Evolutionary conservation across 139 green algal species (phyloP).

Genomic region (Volvox africanus): DNA sequence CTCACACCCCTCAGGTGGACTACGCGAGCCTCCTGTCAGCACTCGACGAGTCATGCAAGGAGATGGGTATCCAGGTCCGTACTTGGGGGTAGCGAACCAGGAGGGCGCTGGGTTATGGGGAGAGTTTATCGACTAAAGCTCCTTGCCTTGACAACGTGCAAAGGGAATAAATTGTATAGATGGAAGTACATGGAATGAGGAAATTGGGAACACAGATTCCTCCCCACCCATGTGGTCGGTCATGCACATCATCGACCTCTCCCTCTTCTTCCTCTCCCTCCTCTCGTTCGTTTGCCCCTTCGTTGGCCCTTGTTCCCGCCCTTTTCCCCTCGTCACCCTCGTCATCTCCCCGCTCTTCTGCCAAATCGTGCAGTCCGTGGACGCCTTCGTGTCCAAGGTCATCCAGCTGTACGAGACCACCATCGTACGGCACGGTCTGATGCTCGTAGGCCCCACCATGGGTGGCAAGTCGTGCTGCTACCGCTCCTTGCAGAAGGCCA

Average conservation of each 20-base stretch:
- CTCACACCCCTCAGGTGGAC: constrained; percentile 58
- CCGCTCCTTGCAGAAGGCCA: constrained; percentile 63
- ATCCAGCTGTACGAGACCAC: constrained; percentile 93
- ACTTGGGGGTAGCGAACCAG: neutral
- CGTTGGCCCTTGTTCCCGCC: neutral
- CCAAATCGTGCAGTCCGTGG: constrained; percentile 59
- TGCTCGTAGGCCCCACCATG: constrained; percentile 88
- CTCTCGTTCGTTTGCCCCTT: neutral
- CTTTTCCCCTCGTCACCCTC: neutral
- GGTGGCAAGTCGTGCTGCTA: constrained; percentile 86
- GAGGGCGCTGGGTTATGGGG: neutral
- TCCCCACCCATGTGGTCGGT: too few relatives aligned
- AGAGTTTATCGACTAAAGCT: neutral
- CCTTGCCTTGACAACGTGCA: too few relatives aligned
- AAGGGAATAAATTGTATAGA: too few relatives aligned
- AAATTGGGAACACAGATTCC: too few relatives aligned
- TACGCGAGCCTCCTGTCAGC: constrained; percentile 67
- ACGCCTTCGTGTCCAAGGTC: constrained; percentile 78
- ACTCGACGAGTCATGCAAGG: constrained; percentile 60
- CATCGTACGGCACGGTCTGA: constrained; percentile 87
- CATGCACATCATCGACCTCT: too few relatives aligned
- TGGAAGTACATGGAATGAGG: too few relatives aligned
- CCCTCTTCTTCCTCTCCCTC: neutral
- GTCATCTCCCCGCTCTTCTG: constrained; percentile 6
- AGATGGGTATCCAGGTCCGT: constrained; percentile 61